phyloP scores from a whole-genome alignment of 768 basidiomycete species.

The Leccinellum luteum region DNA sequence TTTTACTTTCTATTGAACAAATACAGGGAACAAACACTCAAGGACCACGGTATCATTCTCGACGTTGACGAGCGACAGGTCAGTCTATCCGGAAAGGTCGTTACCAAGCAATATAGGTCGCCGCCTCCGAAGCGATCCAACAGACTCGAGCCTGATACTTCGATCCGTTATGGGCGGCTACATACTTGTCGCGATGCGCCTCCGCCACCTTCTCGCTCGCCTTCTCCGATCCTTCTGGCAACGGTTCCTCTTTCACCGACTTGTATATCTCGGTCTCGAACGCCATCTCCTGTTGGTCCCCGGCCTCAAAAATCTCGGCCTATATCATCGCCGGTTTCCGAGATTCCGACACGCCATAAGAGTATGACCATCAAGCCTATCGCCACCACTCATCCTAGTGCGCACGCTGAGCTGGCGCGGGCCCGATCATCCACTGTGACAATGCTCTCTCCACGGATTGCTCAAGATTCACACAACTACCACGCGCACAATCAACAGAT shows the following conservation, averaged over 20 bases:
- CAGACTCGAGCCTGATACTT: constrained; percentile 13
- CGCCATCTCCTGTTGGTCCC: constrained; percentile 52
- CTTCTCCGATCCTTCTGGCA: constrained; percentile 24
- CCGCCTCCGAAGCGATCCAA: constrained; percentile 35
- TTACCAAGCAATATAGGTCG: constrained; percentile 43
- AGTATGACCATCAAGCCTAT: constrained; percentile 30
- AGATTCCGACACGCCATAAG: constrained; percentile 30
- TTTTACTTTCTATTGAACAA: constrained; percentile 83
- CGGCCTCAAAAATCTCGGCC: constrained; percentile 36
- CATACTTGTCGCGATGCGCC: constrained; percentile 28
- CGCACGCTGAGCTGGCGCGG: constrained; percentile 23
- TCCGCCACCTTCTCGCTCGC: constrained; percentile 27
- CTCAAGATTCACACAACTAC: constrained; percentile 32
- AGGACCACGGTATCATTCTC: constrained; percentile 50
- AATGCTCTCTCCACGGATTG: constrained; percentile 21
- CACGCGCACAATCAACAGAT: constrained; percentile 31
- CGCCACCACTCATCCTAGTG: constrained; percentile 12
- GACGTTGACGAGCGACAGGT: constrained; percentile 26
- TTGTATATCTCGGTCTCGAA: constrained; percentile 38
- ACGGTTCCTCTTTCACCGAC: constrained; percentile 14
- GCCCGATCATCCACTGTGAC: constrained; percentile 31
- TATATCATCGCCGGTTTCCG: constrained; percentile 27
- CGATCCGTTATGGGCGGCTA: constrained; percentile 13
- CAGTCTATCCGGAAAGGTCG: constrained; percentile 24
- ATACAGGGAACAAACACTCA: constrained; percentile 65